These are phyloP conservation scores for Talaromyces sp. DNA, from an alignment of 2,329 filamentous ascomycete species.

Conservation along the genomic window DNA sequence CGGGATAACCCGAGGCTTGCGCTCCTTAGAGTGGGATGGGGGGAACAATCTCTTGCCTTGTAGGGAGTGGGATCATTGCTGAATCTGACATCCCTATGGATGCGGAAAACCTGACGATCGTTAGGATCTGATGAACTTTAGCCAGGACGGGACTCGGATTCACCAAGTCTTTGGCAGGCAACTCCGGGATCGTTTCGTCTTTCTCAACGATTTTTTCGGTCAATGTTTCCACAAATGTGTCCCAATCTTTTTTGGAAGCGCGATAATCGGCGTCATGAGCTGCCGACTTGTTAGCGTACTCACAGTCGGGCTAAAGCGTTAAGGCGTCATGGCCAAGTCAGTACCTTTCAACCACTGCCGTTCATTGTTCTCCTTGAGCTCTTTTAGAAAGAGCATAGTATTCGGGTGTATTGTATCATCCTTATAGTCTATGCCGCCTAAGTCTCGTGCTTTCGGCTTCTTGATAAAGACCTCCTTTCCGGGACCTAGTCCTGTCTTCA, in stretches of 20 bases:
- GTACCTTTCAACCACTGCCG: conserved; percentile 62
- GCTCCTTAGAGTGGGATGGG: neutral
- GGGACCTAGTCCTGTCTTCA: conserved; percentile 53
- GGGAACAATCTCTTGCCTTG: conserved; percentile 57
- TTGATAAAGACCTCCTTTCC: conserved; percentile 60
- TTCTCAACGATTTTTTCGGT: conserved; percentile 66
- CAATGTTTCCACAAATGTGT: conserved; percentile 69
- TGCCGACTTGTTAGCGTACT: conserved; percentile 34
- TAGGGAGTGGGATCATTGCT: conserved; percentile 81
- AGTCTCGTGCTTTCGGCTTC: conserved; percentile 59
- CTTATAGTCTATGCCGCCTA: conserved; percentile 56
- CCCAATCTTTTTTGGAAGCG: conserved; percentile 73
- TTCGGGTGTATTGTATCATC: conserved; percentile 61
- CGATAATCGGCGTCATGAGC: conserved; percentile 78
- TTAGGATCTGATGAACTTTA: conserved; percentile 10
- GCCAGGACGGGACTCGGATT: conserved; percentile 22
- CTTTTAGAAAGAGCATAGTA: conserved; percentile 58
- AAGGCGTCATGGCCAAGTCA: neutral
- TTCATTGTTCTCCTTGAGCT: conserved; percentile 59
- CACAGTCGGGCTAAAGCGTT: neutral
- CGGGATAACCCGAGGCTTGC: no score
- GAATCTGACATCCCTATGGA: conserved; percentile 83
- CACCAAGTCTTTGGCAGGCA: conserved; percentile 78
- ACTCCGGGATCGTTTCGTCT: conserved; percentile 79
- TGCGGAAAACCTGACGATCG: conserved; percentile 63